phyloP scores from a whole-genome alignment of 108 stramenopile species.

The Schizochytrium sp. region DNA sequence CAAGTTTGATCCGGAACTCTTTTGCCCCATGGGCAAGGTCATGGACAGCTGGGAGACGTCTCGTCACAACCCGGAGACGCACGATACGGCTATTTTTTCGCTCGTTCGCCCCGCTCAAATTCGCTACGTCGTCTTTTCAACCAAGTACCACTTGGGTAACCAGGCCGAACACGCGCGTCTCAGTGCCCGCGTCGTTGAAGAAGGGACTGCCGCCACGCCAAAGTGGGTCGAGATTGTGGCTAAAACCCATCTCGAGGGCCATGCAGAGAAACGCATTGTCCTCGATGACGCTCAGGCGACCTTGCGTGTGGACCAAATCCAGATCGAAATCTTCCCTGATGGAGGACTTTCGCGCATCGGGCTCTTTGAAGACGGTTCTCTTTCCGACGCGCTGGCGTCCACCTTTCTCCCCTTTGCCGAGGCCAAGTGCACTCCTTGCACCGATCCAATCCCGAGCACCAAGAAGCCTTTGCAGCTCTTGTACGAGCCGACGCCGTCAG shows the following conservation, averaged over 20 bases:
- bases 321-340: background rate
- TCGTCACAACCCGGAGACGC: background rate
- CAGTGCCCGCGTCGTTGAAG: background rate
- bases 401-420: background rate
- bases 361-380: background rate
- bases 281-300: background rate
- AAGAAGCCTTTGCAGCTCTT: background rate
- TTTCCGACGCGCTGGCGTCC: background rate
- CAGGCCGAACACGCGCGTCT: background rate
- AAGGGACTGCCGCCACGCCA: too few relatives aligned
- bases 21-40: conserved; percentile 7
- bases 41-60: conserved; percentile 21
- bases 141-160: background rate
- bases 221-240: background rate
- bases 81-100: background rate
- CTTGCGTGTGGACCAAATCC: background rate
- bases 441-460: background rate
- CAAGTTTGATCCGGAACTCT: background rate
- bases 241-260: background rate
- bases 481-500: background rate
- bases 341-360: background rate
- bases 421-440: background rate
- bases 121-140: background rate
- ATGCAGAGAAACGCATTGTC: background rate
- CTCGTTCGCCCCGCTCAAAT: background rate